Percentiles rank a stretch among this genome's conserved stretches.
These are phyloP conservation scores for Tricholoma matsutake DNA, from an alignment of 768 basidiomycete genomes.

Conservation along the genomic window DNA sequence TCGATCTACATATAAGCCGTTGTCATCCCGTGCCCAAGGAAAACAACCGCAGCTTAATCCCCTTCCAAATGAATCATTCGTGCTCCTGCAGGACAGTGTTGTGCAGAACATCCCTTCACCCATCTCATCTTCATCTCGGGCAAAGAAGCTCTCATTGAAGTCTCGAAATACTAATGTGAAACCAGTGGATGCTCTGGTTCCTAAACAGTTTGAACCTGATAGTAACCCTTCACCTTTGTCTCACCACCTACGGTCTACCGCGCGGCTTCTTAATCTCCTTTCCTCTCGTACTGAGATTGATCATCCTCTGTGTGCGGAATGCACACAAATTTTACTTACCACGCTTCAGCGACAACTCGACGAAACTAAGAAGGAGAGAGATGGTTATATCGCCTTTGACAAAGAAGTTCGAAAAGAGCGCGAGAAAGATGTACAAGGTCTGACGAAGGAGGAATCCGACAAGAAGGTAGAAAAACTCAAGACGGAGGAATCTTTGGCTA, in stretches of 20 bases:
- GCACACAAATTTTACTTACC: conserved; percentile 77
- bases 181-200: conserved; percentile 22
- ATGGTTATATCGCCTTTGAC: conserved; percentile 92
- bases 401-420: conserved; percentile 80
- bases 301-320: conserved; percentile 94
- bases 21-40: conserved; percentile 55
- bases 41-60: conserved; percentile 53
- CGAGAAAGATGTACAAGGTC: conserved; percentile 63
- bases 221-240: conserved; percentile 72
- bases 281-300: conserved; percentile 79
- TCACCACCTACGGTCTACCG: conserved; percentile 72
- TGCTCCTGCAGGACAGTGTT: conserved; percentile 83
- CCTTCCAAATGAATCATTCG: conserved; percentile 85
- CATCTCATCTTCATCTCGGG: conserved; percentile 35
- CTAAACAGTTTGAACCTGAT: conserved; percentile 43
- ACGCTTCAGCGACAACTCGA: conserved; percentile 80
- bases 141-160: conserved; percentile 46
- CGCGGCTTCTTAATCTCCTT: conserved; percentile 71
- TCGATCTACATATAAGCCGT: conserved; percentile 35
- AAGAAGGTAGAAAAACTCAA: conserved; percentile 72
- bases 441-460: conserved; percentile 63
- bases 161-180: conserved; percentile 27
- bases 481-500: conserved; percentile 61
- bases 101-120: conserved; percentile 66
- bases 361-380: conserved; percentile 87